Base-by-base conservation (phyloP, 2,329 filamentous ascomycete genomes). In the Paraphoma chrysanthemicola region DNA sequence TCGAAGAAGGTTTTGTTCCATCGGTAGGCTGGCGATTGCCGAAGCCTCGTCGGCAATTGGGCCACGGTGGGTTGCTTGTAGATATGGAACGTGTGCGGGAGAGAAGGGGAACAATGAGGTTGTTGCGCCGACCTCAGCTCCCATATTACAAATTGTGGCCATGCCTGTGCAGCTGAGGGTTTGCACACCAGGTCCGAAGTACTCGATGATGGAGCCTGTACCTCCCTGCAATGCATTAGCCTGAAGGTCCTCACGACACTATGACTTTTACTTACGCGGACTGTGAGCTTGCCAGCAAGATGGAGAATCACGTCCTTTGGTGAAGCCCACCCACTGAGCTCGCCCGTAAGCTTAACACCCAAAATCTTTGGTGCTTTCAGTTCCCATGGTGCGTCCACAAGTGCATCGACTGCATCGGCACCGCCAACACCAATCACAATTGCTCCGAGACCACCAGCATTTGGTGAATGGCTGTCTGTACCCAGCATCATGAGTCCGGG, bases 401-500 rank as follows among this genome's bases (percentile, higher is more conserved):
- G 86, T 7, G 94, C 95, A 80, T 99, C 95, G 2, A 99, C 95
- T 23, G 95, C 95, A 79, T 99, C 95, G 23, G 95, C 95, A 72
- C 95, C 95, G 72, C 95, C 95, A 33, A 99, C 95, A 77, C 95
- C 95, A 75, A 99, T 98, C 8, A 95, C 95, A 70, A 97, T 92
- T 4, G 92, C 93, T 66, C 91, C 93, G 52, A 98, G 82, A 56
- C 95, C 95, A 68, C 95, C 95, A n/a, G 92, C 95, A 74, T 98
- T 99, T 43, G 95, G 95, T 44, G 93, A 97, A 79, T 99, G 95
- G 71, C 92, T 96, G 79, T 99, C 95, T 30, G 95, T 99, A 53
- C 95, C 95, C 41, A 99, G 86, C 93, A 99, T 98, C 93, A 99
- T 97, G 68, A 98, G 80, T 48, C 95, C 95, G 17, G 95, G 95